Evolutionary conservation across 176 grass and related monocot genomes (phyloP), one percentile per base, ranked within the genome.

Genomic region (Otatea glauca): DNA sequence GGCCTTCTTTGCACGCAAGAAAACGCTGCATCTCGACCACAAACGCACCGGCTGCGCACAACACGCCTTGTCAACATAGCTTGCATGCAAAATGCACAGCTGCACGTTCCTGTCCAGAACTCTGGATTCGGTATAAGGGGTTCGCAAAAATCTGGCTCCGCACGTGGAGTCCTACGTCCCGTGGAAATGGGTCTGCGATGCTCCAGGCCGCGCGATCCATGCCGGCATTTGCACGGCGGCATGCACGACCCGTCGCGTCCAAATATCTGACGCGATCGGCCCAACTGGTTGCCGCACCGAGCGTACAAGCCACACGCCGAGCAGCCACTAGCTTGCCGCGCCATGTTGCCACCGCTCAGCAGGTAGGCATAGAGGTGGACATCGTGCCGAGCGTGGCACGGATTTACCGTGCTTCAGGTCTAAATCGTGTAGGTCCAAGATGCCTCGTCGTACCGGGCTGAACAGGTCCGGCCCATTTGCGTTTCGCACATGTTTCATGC

Each of bases 221-320:
- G 64, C 64, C 83, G 17, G 86, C 80, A 6, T 23, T 20, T 12
- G 24, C 56, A 88, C 58, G 67, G 69, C 81, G 43, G 55, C 53
- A 9, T 49, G 47, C 39, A 1, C 81, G 49, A 27, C 55, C 45
- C 81, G 66, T 88, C 74, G 86, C 65, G 65, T 65, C 49, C 78
- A 35, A 38, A 14, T 70, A 62, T 21, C 17, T 10, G 37, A 38
- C 67, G 62, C 56, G 55, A 53, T 62, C 65, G 53, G 5, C 29
- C 25, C 11, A 61, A 51, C n/a, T 83, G 34, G 78, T 65, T 61
- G 62, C 78, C 85, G 41, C 54, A 4, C 29, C 29, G 86, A 29
- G 71, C 72, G 70, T 65, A 15, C 61, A 11, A 34, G 65, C 72
- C 73, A 83, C 15, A 13, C 34, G 45, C 42, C 29, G 38, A 68